Conservation (phyloP, 768 basidiomycete species). For the Naganishia vaughanmartiniae region DNA sequence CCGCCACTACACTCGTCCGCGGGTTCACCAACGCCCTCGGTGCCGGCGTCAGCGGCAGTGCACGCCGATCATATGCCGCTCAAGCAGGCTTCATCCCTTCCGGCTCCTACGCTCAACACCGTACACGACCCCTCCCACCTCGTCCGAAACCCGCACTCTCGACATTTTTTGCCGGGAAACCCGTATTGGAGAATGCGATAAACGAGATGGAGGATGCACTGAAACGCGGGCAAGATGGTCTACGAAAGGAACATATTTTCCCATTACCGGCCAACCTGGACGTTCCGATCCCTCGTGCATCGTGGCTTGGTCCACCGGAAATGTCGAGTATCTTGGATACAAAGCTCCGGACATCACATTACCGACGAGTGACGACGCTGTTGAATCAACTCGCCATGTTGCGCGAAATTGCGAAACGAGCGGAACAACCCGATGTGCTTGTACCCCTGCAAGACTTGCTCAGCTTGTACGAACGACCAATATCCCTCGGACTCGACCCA, state of each 20-base stretch:
- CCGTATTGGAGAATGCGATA: conserved; percentile 71
- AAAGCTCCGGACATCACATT: conserved; percentile 66
- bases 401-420: conserved; percentile 39
- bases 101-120: neutral
- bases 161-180: conserved; percentile 78
- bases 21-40: neutral
- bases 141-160: conserved; percentile 62
- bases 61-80: conserved; percentile 9
- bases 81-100: conserved; percentile 20
- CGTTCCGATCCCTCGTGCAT: conserved; percentile 62
- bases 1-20: conserved; percentile 2
- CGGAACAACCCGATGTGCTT: conserved; percentile 37
- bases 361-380: conserved; percentile 59
- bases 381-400: conserved; percentile 45
- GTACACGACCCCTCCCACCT: conserved; percentile 37
- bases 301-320: conserved; percentile 68
- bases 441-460: conserved; percentile 33
- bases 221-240: conserved; percentile 59
- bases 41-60: no score
- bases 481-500: neutral
- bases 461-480: conserved; percentile 36
- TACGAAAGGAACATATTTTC: conserved; percentile 66
- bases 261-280: conserved; percentile 71
- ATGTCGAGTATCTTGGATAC: conserved; percentile 62
- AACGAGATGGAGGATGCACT: conserved; percentile 66